Evolutionary conservation across 108 stramenopile species (phyloP).

Genomic region (Nitzschia sp.): DNA sequence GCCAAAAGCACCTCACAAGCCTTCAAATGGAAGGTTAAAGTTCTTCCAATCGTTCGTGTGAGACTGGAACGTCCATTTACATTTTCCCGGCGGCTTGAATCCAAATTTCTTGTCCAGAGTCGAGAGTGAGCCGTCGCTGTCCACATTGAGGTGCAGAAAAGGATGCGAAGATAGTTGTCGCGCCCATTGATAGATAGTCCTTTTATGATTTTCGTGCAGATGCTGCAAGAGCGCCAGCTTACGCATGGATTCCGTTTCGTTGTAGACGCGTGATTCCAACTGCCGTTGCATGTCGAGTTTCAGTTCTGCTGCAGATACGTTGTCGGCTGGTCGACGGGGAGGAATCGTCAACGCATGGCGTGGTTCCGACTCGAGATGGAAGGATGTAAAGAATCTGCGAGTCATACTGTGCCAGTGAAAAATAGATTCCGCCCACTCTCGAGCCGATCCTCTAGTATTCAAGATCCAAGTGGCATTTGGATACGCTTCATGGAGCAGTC

Average conservation of each 20-base stretch:
- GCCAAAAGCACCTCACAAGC: too few relatives aligned
- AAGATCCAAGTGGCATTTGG: slow-evolving; percentile 41
- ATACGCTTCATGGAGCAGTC: slow-evolving; percentile 30
- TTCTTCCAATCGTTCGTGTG: slow-evolving; percentile 30
- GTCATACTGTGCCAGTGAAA: slow-evolving; percentile 38
- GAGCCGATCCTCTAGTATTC: slow-evolving; percentile 9
- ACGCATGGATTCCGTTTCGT: slow-evolving; percentile 1
- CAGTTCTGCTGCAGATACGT: background rate
- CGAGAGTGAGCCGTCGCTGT: background rate
- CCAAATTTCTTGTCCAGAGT: slow-evolving; percentile 8
- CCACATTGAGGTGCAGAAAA: too few relatives aligned
- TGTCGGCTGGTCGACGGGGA: background rate
- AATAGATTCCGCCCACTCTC: slow-evolving; percentile 31
- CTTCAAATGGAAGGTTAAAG: slow-evolving; percentile 28
- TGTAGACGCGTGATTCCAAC: background rate
- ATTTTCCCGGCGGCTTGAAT: slow-evolving; percentile 1
- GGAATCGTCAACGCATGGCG: background rate
- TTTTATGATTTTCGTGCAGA: slow-evolving; percentile 28
- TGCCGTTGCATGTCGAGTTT: slow-evolving; percentile 7
- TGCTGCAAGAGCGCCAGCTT: slow-evolving; percentile 15
- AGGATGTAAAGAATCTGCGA: slow-evolving; percentile 25
- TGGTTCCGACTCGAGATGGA: background rate
- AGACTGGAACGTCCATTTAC: slow-evolving; percentile 20
- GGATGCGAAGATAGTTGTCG: slow-evolving; percentile 15
- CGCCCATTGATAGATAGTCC: slow-evolving; percentile 26